phyloP scores from a whole-genome alignment of 306 rosid species.

The Rubus idaeus region DNA sequence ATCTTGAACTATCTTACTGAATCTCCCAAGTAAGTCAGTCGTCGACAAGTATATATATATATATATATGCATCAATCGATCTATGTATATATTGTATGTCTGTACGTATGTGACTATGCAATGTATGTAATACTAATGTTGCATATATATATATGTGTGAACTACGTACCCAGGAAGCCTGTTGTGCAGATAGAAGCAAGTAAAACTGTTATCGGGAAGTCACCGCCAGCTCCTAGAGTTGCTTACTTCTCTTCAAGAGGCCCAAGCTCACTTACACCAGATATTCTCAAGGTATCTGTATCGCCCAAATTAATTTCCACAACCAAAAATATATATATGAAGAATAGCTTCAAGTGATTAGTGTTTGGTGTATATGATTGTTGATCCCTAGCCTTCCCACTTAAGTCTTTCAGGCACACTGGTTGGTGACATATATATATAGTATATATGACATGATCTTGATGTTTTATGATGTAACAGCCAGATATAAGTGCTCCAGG shows the following conservation, averaged over 20 bases:
- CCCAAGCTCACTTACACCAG: slow-evolving; percentile 46
- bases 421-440: background rate
- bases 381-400: background rate
- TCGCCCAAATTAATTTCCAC: too few species aligned
- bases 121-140: background rate
- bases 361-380: background rate
- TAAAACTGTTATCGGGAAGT: slow-evolving; percentile 23
- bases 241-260: slow-evolving; percentile 63
- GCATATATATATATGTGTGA: too few species aligned
- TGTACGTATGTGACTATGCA: background rate
- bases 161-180: slow-evolving; percentile 26
- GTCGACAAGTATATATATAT: background rate
- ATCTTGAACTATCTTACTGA: slow-evolving; percentile 35
- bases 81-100: background rate
- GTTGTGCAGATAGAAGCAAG: slow-evolving; percentile 18
- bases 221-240: slow-evolving; percentile 41
- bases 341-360: background rate
- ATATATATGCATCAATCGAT: too few species aligned
- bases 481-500: slow-evolving; percentile 60
- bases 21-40: slow-evolving; percentile 26
- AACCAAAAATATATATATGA: background rate
- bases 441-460: background rate
- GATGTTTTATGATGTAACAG: slow-evolving; percentile 21
- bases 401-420: background rate
- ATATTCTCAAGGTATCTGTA: slow-evolving; percentile 48